Conservation (phyloP, 75 land plant species). For the Pinus taeda region DNA sequence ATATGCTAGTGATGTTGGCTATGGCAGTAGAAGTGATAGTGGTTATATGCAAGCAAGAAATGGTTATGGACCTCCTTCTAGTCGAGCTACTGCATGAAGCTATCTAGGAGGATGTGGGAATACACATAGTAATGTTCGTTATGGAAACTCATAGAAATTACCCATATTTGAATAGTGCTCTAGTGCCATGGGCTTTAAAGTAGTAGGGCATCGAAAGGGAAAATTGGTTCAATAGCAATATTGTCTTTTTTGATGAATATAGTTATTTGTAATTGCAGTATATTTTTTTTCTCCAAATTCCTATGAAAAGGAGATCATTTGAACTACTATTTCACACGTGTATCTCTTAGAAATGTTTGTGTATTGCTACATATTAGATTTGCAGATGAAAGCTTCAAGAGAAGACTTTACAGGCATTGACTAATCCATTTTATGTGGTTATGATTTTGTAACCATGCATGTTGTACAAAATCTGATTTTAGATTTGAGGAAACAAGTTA, state of each 20-base stretch:
- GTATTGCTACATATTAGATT: not conserved
- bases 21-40: conserved; percentile 58
- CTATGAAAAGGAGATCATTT: not conserved
- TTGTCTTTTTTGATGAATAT: not conserved
- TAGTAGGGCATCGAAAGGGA: not conserved
- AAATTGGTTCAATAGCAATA: not conserved
- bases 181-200: not conserved
- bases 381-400: conserved; percentile 7
- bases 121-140: conserved; percentile 47
- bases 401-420: conserved; percentile 6
- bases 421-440: not conserved
- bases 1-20: conserved; percentile 43
- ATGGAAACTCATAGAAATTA: conserved; percentile 14
- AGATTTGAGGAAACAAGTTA: not conserved
- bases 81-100: conserved; percentile 18
- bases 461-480: not conserved
- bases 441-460: not conserved
- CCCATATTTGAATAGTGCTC: not conserved
- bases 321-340: too few relatives aligned
- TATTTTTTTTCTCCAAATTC: not conserved
- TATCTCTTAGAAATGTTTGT: not conserved
- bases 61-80: conserved; percentile 30
- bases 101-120: conserved; percentile 54
- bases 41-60: conserved; percentile 44
- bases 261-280: not conserved